These are phyloP conservation scores for Neurospora sp. DNA, from an alignment of 495 filamentous ascomycete species.

Conservation along the genomic window DNA sequence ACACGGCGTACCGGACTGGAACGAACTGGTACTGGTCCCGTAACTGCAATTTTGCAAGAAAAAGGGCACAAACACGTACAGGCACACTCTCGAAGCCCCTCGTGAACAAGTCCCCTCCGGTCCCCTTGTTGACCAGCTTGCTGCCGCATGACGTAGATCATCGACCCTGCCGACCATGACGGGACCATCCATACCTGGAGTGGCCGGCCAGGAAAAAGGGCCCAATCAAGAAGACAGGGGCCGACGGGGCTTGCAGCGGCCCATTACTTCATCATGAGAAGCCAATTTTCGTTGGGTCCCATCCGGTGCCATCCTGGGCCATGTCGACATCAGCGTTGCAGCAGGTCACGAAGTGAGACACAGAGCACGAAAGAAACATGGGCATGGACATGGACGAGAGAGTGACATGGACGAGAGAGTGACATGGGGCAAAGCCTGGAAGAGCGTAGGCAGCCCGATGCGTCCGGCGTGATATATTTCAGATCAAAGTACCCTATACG, in stretches of 20 bases:
- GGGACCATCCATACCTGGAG: neutral
- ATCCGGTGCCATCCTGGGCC: neutral
- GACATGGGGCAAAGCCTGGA: neutral
- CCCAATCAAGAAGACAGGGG: neutral
- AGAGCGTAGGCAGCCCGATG: neutral
- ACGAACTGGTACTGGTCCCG: neutral
- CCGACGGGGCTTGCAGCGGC: neutral
- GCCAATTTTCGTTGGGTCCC: neutral
- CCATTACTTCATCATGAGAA: neutral
- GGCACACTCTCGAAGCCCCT: neutral
- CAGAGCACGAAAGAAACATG: neutral
- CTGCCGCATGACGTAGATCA: constrained; percentile 6
- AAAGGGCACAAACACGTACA: neutral
- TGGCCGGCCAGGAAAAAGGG: neutral
- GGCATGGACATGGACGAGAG: neutral
- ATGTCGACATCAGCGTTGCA: neutral
- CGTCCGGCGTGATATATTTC: neutral
- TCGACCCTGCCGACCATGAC: neutral
- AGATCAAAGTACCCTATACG: neutral
- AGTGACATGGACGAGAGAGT: neutral
- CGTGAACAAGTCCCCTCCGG: neutral
- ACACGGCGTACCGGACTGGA: neutral
- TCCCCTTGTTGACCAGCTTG: neutral
- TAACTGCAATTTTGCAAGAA: neutral
- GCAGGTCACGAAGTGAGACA: neutral